Conservation (phyloP, 2,329 filamentous ascomycete species). For the Fusarium sp. region DNA sequence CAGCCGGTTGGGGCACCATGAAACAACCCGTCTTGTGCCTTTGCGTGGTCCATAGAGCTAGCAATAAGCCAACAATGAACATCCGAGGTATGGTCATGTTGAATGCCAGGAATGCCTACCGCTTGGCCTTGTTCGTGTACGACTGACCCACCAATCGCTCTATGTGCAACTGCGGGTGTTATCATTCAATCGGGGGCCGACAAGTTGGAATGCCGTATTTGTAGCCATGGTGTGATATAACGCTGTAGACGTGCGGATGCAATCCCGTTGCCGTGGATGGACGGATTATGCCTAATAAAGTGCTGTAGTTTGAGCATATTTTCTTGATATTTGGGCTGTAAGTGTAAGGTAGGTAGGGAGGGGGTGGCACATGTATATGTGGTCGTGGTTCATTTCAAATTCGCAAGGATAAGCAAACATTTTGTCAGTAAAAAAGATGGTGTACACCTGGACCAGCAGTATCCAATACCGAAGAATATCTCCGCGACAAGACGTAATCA, state of each 20-base stretch:
- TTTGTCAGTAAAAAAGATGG: slow-evolving; percentile 34
- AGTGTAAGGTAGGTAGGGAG: slow-evolving; percentile 5
- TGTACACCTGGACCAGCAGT: slow-evolving; percentile 15
- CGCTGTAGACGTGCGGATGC: slow-evolving; percentile 28
- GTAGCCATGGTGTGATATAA: slow-evolving; percentile 40
- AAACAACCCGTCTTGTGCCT: slow-evolving; percentile 25
- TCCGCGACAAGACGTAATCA: slow-evolving; percentile 6
- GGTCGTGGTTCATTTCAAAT: slow-evolving; percentile 25
- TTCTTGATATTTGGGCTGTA: slow-evolving; percentile 26
- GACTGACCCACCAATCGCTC: slow-evolving; percentile 12
- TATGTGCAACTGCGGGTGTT: slow-evolving; percentile 17
- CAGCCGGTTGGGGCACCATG: slow-evolving; percentile 32
- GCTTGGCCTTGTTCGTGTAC: slow-evolving; percentile 11
- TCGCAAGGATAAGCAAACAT: slow-evolving; percentile 31
- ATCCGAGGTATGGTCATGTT: neutral
- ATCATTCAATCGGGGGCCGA: slow-evolving; percentile 20
- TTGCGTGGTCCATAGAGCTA: slow-evolving; percentile 7
- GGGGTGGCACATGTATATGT: slow-evolving; percentile 38
- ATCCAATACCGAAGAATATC: slow-evolving; percentile 18
- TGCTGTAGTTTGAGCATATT: slow-evolving; percentile 25
- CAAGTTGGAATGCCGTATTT: slow-evolving; percentile 28
- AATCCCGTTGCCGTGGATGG: slow-evolving; percentile 31
- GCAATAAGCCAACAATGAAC: slow-evolving; percentile 12
- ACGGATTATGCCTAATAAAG: slow-evolving; percentile 28
- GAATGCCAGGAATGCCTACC: slow-evolving; percentile 2